A percentile compares a stretch with the other conserved stretches of the same genome.
phyloP scores from a whole-genome alignment of 73 alveolate genomes.

The Tetrahymena thermophila region DNA sequence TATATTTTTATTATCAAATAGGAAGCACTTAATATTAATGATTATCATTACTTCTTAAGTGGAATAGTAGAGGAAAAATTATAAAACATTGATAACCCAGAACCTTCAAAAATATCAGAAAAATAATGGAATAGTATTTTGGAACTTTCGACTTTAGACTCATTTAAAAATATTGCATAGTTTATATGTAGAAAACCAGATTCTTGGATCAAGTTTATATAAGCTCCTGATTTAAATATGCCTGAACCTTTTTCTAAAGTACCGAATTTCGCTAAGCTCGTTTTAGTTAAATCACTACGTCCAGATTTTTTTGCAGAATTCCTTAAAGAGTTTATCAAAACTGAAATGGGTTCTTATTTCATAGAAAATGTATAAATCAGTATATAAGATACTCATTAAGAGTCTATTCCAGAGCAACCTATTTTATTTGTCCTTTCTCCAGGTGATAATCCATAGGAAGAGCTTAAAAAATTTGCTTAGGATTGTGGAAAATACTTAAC shows the following conservation, averaged over 20 bases:
- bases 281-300: conserved; percentile 72
- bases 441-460: conserved; percentile 91
- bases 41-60: conserved; percentile 79
- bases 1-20: conserved; percentile 49
- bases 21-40: conserved; percentile 45
- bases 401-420: conserved; percentile 82
- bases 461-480: conserved; percentile 76
- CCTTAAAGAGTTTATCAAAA: conserved; percentile 69
- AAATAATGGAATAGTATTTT: conserved; percentile 85
- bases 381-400: conserved; percentile 72
- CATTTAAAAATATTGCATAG: neutral
- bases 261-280: conserved; percentile 61
- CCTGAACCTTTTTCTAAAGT: conserved; percentile 63
- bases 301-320: conserved; percentile 80
- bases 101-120: conserved; percentile 65
- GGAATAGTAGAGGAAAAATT: conserved; percentile 85
- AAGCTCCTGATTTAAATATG: neutral
- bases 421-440: conserved; percentile 91
- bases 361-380: conserved; percentile 88
- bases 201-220: conserved; percentile 3
- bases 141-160: conserved; percentile 63
- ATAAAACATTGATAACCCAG: conserved; percentile 70
- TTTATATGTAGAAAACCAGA: neutral
- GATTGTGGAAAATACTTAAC: conserved; percentile 68
- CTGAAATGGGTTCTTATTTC: conserved; percentile 82